Base-by-base conservation (phyloP, 345 rosid species). In the Populus deltoides region DNA sequence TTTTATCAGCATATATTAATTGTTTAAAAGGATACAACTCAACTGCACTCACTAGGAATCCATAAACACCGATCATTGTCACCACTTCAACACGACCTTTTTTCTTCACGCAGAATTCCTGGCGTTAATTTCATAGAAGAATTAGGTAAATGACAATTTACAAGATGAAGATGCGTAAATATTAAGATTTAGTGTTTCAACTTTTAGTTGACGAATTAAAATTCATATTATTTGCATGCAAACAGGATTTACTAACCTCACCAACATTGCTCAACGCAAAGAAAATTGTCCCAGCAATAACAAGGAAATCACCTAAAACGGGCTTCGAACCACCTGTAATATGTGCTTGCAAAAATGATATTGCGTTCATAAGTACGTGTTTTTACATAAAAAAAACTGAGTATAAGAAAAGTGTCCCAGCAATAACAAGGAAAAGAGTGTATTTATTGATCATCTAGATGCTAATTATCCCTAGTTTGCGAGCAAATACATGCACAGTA, bases 91-190 rank as follows among this genome's bases (percentile, higher is more conserved):
- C 69, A 0, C 81, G 87, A 74, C 87, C 90, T 72, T 73, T 87
- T 51, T 84, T 86, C 89, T 87, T 88, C 7, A 88, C 90, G 66
- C 87, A 87, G 66, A 88, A 87, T 80, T 89, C 92, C 92, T 87
- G 90, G 81, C 25, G 11, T 47, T 47, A 2, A 80, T 38, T 78
- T 76, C 8, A 11, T 13, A 33, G 51, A 75, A 66, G 62, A 16
- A 18, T 33, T 33, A 4, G 36, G 36, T 4, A 33, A 31, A 2
- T 31, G 33, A 51, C 41, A 13, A 45, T 45, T 13, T 45, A 55
- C 33, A 45, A 70, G 68, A 11, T 63, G 0, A 0, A 45, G 49
- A 45, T 12, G 16, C 17, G 41, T 31, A 31, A 41, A 41, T 9
- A 15, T 47, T 4, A 12, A 47, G 6, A 47, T 15, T 15, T 15